These are phyloP conservation scores for Tulasnella sp. DNA, from an alignment of 768 basidiomycete genomes.

Conservation along the genomic window DNA sequence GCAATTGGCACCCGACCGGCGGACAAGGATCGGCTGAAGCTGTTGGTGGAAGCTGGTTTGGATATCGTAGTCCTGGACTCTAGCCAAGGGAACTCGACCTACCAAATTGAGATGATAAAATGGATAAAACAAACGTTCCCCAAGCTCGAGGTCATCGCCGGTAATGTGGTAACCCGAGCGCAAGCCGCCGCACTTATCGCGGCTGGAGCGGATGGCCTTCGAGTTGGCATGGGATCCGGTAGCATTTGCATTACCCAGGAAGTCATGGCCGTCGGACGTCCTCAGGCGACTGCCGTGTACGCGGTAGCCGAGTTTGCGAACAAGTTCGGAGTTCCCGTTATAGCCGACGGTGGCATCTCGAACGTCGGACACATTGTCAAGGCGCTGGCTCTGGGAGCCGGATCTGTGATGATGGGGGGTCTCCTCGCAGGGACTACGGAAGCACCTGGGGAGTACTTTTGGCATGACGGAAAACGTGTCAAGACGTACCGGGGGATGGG, in stretches of 20 bases:
- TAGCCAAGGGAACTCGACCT: slow-evolving; percentile 90
- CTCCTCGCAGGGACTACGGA: slow-evolving; percentile 92
- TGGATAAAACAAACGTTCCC: slow-evolving; percentile 87
- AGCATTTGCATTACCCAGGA: slow-evolving; percentile 99
- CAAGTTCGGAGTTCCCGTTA: slow-evolving; percentile 90
- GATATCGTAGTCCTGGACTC: slow-evolving; percentile 94
- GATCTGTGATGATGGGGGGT: slow-evolving; percentile 98
- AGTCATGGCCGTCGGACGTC: slow-evolving; percentile 96
- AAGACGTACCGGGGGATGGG: slow-evolving; percentile 99
- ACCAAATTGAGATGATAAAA: slow-evolving; percentile 84
- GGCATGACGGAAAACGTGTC: slow-evolving; percentile 96
- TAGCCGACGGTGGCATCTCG: slow-evolving; percentile 89
- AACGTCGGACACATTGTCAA: slow-evolving; percentile 98
- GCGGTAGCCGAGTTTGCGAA: slow-evolving; percentile 86
- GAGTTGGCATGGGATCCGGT: slow-evolving; percentile 95
- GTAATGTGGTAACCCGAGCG: slow-evolving; percentile 96
- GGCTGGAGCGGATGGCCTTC: slow-evolving; percentile 90
- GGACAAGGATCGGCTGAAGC: slow-evolving; percentile 69
- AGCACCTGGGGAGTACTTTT: slow-evolving; percentile 97
- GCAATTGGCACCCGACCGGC: slow-evolving; percentile 86
- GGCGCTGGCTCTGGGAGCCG: slow-evolving; percentile 84
- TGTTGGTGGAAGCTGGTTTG: slow-evolving; percentile 87
- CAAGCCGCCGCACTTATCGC: slow-evolving; percentile 89
- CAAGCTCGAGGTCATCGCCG: slow-evolving; percentile 83
- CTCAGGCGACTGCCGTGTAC: slow-evolving; percentile 97